phyloP scores from a whole-genome alignment of 768 basidiomycete species.

The Rhodotorula taiwanensis region DNA sequence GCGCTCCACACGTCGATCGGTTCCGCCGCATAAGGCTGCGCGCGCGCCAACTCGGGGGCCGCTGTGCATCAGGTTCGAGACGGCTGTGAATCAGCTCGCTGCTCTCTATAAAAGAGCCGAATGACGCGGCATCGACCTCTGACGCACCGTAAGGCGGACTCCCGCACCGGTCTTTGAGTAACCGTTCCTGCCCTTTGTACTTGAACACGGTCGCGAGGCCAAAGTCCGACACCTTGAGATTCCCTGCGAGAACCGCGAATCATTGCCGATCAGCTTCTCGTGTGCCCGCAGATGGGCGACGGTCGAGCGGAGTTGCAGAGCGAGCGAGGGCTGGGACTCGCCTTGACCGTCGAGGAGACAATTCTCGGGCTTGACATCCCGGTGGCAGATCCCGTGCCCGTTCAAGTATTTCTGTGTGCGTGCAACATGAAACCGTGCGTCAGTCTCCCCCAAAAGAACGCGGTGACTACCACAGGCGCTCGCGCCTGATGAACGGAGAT shows the following conservation, averaged over 20 bases:
- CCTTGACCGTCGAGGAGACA: constrained; percentile 76
- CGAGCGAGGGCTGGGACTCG: no score
- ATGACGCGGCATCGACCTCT: neutral
- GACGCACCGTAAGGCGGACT: constrained; percentile 65
- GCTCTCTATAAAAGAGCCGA: neutral
- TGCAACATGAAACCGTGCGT: neutral
- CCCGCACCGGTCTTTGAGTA: constrained; percentile 74
- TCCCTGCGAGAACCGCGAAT: constrained; percentile 36
- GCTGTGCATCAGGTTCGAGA: no score
- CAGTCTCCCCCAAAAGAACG: neutral
- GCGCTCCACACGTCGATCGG: constrained; percentile 95
- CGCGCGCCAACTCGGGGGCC: constrained; percentile 73
- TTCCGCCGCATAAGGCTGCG: constrained; percentile 72
- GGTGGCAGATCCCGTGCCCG: constrained; percentile 59
- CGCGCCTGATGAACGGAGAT: no score
- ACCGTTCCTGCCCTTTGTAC: constrained; percentile 73
- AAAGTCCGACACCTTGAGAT: constrained; percentile 91
- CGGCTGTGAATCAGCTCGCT: no score
- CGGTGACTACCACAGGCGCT: no score
- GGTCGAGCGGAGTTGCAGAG: no score
- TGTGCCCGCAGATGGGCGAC: no score
- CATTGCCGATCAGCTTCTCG: no score
- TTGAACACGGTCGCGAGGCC: constrained; percentile 85
- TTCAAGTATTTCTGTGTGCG: constrained; percentile 73
- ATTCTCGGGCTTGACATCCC: constrained; percentile 80